phyloP scores from a whole-genome alignment of 768 basidiomycete species.

The Termitomyces sp. region DNA sequence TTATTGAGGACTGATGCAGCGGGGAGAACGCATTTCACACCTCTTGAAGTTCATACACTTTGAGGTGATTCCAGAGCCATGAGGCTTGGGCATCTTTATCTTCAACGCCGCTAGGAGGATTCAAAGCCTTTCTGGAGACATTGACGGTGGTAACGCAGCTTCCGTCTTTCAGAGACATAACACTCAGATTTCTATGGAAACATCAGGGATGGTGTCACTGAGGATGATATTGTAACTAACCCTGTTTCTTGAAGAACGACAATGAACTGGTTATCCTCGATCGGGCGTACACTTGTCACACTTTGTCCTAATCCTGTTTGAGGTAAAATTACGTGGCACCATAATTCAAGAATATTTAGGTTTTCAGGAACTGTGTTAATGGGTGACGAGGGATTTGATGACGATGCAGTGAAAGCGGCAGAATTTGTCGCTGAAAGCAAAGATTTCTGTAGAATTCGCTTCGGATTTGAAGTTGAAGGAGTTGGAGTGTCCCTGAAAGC shows the following conservation, averaged over 20 bases:
- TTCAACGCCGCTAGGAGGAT: constrained; percentile 25
- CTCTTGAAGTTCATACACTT: constrained; percentile 31
- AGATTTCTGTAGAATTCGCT: constrained; percentile 33
- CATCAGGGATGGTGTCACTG: constrained; percentile 3
- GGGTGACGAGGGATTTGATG: constrained; percentile 35
- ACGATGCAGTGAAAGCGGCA: constrained; percentile 31
- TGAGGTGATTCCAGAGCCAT: constrained; percentile 40
- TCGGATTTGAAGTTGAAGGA: constrained; percentile 18
- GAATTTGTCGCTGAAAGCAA: constrained; percentile 42
- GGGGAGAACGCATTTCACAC: constrained; percentile 19
- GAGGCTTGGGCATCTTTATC: constrained; percentile 27
- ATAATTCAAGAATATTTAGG: constrained; percentile 22
- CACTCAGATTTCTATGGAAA: constrained; percentile 42
- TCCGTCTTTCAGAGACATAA: constrained; percentile 52
- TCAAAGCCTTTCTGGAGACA: constrained; percentile 20
- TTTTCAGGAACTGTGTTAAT: constrained; percentile 19
- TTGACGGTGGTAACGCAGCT: constrained; percentile 23
- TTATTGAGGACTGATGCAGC: constrained; percentile 3
- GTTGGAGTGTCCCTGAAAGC: constrained; percentile 14
- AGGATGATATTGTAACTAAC: constrained; percentile 31
- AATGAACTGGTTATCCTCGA: constrained; percentile 37
- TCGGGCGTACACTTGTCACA: constrained; percentile 40
- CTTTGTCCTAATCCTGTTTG: constrained; percentile 29
- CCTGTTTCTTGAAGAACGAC: constrained; percentile 59
- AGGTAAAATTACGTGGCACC: constrained; percentile 45